phyloP scores from a whole-genome alignment of 345 rosid species.

The Orychophragmus violaceus region DNA sequence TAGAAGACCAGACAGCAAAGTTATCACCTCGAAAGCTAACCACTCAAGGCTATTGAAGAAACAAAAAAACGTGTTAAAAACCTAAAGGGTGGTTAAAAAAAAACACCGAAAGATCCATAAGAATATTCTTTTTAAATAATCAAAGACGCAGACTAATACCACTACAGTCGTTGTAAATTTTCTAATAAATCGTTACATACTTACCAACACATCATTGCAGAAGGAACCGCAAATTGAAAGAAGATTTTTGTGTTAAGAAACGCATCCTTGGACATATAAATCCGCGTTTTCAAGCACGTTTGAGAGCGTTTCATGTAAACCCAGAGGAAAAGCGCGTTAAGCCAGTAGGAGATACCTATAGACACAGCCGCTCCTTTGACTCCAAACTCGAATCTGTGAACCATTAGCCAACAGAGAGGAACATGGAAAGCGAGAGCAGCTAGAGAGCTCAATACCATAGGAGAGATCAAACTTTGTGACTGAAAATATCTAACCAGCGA shows the following conservation, averaged over 20 bases:
- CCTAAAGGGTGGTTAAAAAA: not conserved
- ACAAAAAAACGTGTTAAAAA: not conserved
- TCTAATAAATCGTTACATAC: not conserved
- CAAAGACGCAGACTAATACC: not conserved
- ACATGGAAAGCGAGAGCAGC: constrained; percentile 16
- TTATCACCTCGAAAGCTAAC: constrained; percentile 54
- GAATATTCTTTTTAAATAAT: not conserved
- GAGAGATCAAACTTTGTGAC: constrained; percentile 19
- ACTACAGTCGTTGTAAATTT: not conserved
- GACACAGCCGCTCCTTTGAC: constrained; percentile 27
- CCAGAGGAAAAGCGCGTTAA: constrained; percentile 20
- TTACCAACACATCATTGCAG: constrained; percentile 32
- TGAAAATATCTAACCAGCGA: constrained; percentile 25
- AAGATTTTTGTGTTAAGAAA: constrained; percentile 19
- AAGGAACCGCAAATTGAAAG: constrained; percentile 28
- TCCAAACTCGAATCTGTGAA: constrained; percentile 17
- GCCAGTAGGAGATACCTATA: constrained; percentile 13
- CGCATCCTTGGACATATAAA: constrained; percentile 12
- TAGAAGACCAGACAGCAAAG: constrained; percentile 50
- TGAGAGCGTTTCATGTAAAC: constrained; percentile 24
- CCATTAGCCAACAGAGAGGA: constrained; percentile 27
- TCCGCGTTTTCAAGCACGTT: not conserved
- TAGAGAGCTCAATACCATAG: constrained; percentile 27
- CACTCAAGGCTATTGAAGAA: constrained; percentile 46
- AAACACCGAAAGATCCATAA: not conserved